A percentile compares a stretch with the other conserved stretches of the same genome.
Evolutionary conservation across 139 green algal genomes (phyloP).

Genomic region (Dunaliella primolecta): DNA sequence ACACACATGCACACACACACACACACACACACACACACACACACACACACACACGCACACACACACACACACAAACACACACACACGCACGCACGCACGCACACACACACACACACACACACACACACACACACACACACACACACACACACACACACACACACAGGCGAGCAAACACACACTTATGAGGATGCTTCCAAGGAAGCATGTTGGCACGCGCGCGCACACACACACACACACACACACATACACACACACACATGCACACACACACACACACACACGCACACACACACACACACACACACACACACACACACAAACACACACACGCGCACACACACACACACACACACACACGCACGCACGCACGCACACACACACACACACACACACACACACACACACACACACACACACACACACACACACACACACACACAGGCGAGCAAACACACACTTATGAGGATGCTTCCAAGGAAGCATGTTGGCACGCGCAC

Average conservation of each 20-base stretch:
- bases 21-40: slow-evolving; percentile 5
- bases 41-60: slow-evolving; percentile 9
- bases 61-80: background rate
- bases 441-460: background rate
- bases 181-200: too few relatives aligned
- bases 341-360: background rate
- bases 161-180: too few relatives aligned
- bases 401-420: too few relatives aligned
- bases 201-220: too few relatives aligned
- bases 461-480: background rate
- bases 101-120: background rate
- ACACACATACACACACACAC: slow-evolving; percentile 9
- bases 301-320: background rate
- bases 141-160: background rate
- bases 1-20: too few relatives aligned
- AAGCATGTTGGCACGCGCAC: background rate
- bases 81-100: background rate
- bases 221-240: slow-evolving; percentile 5
- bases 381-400: too few relatives aligned
- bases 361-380: too few relatives aligned
- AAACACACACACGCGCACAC: background rate
- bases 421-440: too few relatives aligned
- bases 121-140: background rate
- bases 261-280: background rate
- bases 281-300: too few relatives aligned